Evolutionary conservation across 371 early-diverging fungal genomes (phyloP).

Genomic region (Mortierella sp.): DNA sequence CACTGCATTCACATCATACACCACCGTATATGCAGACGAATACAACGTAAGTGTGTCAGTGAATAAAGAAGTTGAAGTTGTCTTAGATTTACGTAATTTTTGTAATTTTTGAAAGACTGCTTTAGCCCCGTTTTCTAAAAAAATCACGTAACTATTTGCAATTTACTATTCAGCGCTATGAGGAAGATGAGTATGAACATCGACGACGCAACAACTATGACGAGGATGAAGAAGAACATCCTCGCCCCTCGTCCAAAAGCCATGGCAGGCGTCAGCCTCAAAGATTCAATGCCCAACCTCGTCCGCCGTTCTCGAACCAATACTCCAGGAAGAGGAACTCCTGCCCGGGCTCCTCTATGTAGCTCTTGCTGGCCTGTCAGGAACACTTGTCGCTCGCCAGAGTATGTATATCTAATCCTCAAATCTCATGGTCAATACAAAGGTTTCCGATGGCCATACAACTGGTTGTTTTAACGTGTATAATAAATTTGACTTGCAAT

Average conservation of each 20-base stretch:
- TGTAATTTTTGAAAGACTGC: not conserved
- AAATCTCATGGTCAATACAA: too few species aligned
- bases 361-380: conserved; percentile 37
- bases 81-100: not conserved
- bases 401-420: conserved; percentile 16
- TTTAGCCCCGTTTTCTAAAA: not conserved
- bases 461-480: not conserved
- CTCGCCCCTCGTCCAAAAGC: not conserved
- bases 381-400: conserved; percentile 49
- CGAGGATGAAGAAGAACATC: conserved; percentile 2
- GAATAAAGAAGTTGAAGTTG: not conserved
- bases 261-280: not conserved
- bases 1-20: conserved; percentile 31
- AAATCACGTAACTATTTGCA: not conserved
- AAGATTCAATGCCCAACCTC: not conserved
- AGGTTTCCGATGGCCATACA: not conserved
- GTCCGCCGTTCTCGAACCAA: conserved; percentile 4
- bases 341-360: conserved; percentile 49
- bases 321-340: conserved; percentile 44
- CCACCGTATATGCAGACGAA: conserved; percentile 47
- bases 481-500: not conserved
- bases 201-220: not conserved
- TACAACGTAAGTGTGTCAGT: conserved; percentile 21
- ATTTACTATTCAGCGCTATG: not conserved
- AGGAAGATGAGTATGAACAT: conserved; percentile 4